Percentiles rank a stretch among this genome's conserved stretches.
Evolutionary conservation across 192 early-diverging fungal species (phyloP).

Genomic region (Coemansia sp.): DNA sequence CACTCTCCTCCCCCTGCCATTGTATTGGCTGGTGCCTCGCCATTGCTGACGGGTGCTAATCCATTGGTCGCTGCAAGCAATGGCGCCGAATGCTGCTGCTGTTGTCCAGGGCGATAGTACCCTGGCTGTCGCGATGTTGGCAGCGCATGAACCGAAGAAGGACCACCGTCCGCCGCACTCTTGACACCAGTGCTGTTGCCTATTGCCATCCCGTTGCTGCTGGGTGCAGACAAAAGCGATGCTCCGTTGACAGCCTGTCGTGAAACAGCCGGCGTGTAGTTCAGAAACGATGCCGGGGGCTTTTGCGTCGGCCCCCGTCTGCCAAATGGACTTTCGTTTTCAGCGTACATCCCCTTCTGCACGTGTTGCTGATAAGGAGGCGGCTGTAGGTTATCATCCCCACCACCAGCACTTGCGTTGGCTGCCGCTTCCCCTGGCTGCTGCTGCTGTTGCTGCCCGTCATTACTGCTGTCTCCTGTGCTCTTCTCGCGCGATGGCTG

Average conservation of each 20-base stretch:
- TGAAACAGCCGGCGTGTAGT: conserved; percentile 25
- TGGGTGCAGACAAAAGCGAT: background rate
- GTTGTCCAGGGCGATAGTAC: background rate
- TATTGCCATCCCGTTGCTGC: background rate
- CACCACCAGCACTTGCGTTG: background rate
- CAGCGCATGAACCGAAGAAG: background rate
- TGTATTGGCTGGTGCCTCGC: background rate
- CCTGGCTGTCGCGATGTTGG: conserved; percentile 1
- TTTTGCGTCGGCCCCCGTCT: background rate
- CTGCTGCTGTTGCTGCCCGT: background rate
- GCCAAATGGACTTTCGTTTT: conserved; percentile 5
- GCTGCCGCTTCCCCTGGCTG: background rate
- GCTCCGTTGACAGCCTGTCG: background rate
- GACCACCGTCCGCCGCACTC: background rate
- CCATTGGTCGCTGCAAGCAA: background rate
- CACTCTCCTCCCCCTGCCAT: background rate
- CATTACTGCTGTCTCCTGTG: background rate
- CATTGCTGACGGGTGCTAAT: background rate
- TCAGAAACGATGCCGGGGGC: conserved; percentile 23
- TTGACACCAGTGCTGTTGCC: background rate
- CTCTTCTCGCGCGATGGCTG: background rate
- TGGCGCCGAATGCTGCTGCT: conserved; percentile 5
- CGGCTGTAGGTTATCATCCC: background rate
- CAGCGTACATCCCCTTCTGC: conserved; percentile 7
- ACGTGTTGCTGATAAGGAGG: background rate